These are phyloP conservation scores for Penicillium oxalicum DNA, from an alignment of 2,329 filamentous ascomycete genomes.

Conservation along the genomic window DNA sequence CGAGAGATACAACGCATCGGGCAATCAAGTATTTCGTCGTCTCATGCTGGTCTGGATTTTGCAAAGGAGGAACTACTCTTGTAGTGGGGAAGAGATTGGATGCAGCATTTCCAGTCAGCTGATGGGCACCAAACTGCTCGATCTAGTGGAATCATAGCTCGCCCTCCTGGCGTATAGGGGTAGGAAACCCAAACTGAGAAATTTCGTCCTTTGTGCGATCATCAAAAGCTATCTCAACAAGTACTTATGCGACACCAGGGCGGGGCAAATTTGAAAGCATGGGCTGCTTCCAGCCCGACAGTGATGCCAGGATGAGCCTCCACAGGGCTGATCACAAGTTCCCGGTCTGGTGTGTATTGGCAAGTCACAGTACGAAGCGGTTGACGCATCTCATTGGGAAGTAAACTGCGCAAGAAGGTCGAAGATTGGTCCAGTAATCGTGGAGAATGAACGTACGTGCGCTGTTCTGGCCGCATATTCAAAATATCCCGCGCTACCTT, in stretches of 20 bases:
- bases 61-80: too few relatives aligned
- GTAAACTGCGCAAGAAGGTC: conserved; percentile 16
- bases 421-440: conserved; percentile 18
- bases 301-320: conserved; percentile 18
- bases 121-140: too few relatives aligned
- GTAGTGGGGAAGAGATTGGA: too few relatives aligned
- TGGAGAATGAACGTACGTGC: conserved; percentile 25
- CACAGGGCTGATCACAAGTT: conserved; percentile 24
- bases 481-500: conserved; percentile 21
- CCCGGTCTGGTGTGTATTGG: conserved; percentile 25
- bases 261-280: conserved; percentile 26
- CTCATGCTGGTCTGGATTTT: too few relatives aligned
- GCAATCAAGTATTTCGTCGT: too few relatives aligned
- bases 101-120: too few relatives aligned
- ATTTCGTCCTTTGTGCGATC: conserved; percentile 21
- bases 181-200: conserved; percentile 20
- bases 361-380: conserved; percentile 25
- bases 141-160: conserved; percentile 7
- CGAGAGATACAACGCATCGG: too few relatives aligned
- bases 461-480: conserved; percentile 23
- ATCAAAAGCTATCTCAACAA: conserved; percentile 24
- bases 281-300: conserved; percentile 19
- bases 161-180: conserved; percentile 4
- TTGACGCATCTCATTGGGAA: conserved; percentile 19
- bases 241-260: conserved; percentile 20